phyloP scores from a whole-genome alignment of 192 early-diverging fungal genomes.

The Glomus cerebriforme region DNA sequence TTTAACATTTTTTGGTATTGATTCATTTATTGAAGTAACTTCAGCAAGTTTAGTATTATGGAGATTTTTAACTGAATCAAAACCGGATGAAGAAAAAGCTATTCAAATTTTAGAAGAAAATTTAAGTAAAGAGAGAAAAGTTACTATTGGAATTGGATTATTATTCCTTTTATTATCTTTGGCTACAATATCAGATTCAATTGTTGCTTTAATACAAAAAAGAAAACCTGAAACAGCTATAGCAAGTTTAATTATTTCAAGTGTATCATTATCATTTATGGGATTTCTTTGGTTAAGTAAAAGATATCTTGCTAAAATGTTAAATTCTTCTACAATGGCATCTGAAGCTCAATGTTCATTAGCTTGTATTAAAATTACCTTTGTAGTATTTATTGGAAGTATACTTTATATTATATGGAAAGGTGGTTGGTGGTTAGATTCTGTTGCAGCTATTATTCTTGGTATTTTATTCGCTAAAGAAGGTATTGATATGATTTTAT shows the following conservation, averaged over 20 bases:
- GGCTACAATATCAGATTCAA: conserved; percentile 13
- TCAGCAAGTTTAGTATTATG: conserved; percentile 20
- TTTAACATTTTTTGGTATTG: not conserved
- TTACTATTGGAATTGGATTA: conserved; percentile 13
- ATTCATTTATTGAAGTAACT: conserved; percentile 13
- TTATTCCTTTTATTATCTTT: conserved; percentile 7
- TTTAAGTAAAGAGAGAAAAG: conserved; percentile 9
- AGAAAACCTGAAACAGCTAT: not conserved
- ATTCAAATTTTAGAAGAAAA: not conserved
- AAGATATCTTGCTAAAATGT: not conserved
- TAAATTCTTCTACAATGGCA: conserved; percentile 18
- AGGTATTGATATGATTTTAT: conserved; percentile 13
- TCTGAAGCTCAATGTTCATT: conserved; percentile 25
- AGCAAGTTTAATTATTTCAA: conserved; percentile 17
- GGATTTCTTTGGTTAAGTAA: conserved; percentile 1
- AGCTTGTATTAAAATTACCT: conserved; percentile 18
- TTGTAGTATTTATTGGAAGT: conserved; percentile 6
- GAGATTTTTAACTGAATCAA: conserved; percentile 21
- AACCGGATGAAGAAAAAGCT: not conserved
- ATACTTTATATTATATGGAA: conserved; percentile 14
- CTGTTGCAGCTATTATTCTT: conserved; percentile 11
- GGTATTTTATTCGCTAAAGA: conserved; percentile 15
- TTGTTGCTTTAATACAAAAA: not conserved
- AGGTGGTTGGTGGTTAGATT: conserved; percentile 22
- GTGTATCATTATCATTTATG: conserved; percentile 25